phyloP scores from a whole-genome alignment of 306 rosid species.

The Cicer pinnatifidum region DNA sequence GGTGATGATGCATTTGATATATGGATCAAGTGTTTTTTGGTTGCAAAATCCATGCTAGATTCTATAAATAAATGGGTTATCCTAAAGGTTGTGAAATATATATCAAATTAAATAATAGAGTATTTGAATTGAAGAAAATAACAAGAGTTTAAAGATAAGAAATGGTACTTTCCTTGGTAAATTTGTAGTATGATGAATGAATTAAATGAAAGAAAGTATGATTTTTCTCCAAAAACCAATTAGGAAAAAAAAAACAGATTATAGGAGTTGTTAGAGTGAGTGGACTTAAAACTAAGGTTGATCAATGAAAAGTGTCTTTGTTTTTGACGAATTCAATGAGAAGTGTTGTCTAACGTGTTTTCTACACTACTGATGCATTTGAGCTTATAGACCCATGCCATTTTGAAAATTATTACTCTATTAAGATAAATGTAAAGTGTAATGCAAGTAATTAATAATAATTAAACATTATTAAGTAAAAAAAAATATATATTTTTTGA shows the following conservation, averaged over 20 bases:
- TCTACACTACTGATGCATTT: not conserved
- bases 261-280: not conserved
- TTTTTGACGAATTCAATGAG: slow-evolving; percentile 35
- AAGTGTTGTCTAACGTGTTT: slow-evolving; percentile 16
- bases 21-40: slow-evolving; percentile 45
- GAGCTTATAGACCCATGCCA: too few relatives aligned
- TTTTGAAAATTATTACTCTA: too few relatives aligned
- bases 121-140: not conserved
- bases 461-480: too few relatives aligned
- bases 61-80: slow-evolving; percentile 25
- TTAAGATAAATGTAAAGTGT: too few relatives aligned
- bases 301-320: too few relatives aligned
- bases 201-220: slow-evolving; percentile 2
- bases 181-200: slow-evolving; percentile 1
- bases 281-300: slow-evolving; percentile 26
- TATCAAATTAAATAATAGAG: not conserved
- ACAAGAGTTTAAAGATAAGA: not conserved
- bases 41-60: slow-evolving; percentile 55
- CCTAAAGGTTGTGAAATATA: slow-evolving; percentile 44
- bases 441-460: too few relatives aligned
- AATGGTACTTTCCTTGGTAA: not conserved
- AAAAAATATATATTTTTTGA: too few relatives aligned
- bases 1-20: not conserved
- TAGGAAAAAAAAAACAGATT: slow-evolving; percentile 11
- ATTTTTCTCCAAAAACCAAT: slow-evolving; percentile 10